These are phyloP conservation scores for Nitzschia sp. DNA, from an alignment of 108 stramenopile species.

Conservation along the genomic window DNA sequence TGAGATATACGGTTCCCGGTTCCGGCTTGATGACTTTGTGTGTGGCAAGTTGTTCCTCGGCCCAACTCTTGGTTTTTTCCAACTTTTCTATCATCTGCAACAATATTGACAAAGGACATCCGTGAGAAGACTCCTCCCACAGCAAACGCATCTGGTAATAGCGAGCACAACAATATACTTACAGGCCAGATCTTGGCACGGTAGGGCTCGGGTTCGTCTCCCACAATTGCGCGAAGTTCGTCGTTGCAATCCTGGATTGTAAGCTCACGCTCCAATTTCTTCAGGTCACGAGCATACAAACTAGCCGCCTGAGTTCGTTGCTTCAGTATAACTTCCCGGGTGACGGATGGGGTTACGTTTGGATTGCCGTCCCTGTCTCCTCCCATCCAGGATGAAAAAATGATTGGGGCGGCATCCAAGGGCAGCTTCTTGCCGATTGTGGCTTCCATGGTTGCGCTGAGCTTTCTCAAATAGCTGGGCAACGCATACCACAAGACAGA, in stretches of 20 bases:
- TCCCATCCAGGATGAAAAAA: constrained; percentile 98
- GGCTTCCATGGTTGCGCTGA: constrained; percentile 78
- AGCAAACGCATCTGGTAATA: too few species aligned
- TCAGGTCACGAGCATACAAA: constrained; percentile 74
- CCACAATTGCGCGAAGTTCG: constrained; percentile 59
- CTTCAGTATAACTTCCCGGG: constrained; percentile 80
- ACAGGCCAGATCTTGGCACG: constrained; percentile 56
- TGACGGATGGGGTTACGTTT: constrained; percentile 92
- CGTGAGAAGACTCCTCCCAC: too few species aligned
- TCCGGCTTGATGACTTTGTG: constrained; percentile 24
- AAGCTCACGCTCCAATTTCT: constrained; percentile 54
- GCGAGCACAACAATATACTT: constrained; percentile 5
- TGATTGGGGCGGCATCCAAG: constrained; percentile 79
- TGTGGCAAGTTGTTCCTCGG: constrained; percentile 48
- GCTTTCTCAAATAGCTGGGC: constrained; percentile 86
- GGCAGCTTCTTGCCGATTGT: constrained; percentile 75
- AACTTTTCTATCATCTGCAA: constrained; percentile 59
- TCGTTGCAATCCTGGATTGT: constrained; percentile 49
- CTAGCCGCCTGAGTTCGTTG: constrained; percentile 86
- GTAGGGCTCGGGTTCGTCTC: constrained; percentile 70
- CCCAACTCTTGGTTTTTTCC: constrained; percentile 63
- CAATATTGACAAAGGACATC: neutral
- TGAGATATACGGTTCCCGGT: constrained; percentile 57
- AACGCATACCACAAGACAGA: constrained; percentile 95
- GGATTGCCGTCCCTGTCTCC: constrained; percentile 98